Evolutionary conservation across 2,329 filamentous ascomycete species (phyloP), one percentile per base, ranked within the genome.

Genomic region (Thielaviopsis musarum): DNA sequence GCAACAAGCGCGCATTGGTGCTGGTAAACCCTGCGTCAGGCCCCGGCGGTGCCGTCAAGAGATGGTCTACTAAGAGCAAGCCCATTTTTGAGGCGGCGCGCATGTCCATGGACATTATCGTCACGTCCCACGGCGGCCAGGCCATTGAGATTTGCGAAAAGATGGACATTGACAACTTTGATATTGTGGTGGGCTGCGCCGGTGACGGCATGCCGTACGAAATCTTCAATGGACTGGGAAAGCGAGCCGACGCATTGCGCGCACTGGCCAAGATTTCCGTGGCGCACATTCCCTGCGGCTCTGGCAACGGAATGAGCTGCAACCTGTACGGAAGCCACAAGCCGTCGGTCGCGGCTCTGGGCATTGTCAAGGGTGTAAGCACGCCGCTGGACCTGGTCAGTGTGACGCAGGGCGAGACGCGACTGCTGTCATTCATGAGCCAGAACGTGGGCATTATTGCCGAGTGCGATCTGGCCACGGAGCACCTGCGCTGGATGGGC

Each of bases 401-500:
- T 53, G 77, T 98, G 62, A 95, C 91, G 0, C 91, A 96, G 66
- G 87, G 88, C 24, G 75, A 83, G 61, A 77, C 74, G 22, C 83
- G 88, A 58, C 84, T 78, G 5, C 75, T 97, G 26, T 95, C 89
- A 19, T 97, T 97, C 72, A 77, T 97, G 52, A 95, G 89, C 10
- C 93, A 97, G 70, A 80, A 88, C 0, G 79, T 95, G 26, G 93
- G 93, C 22, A 87, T 97, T 62, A 81, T 97, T 45, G 93, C 93
- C 1, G 93, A 97, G 67, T 81, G 81, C 55, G 93, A 98, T 70
- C 76, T 98, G 13, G 91, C 81, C 2, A 98, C 93, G 0, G 93
- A 98, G 66, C 75, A 94, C 67, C 72, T 97, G 63, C 84, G 93
- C 52, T 97, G 91, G 91, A 91, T 98, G 85, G 93, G 93, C 19